A percentile compares a stretch with the other conserved stretches of the same genome.
These are phyloP conservation scores for Saccharomyces hybrid DNA, from an alignment of 1,139 yeast genomes.

Conservation along the genomic window DNA sequence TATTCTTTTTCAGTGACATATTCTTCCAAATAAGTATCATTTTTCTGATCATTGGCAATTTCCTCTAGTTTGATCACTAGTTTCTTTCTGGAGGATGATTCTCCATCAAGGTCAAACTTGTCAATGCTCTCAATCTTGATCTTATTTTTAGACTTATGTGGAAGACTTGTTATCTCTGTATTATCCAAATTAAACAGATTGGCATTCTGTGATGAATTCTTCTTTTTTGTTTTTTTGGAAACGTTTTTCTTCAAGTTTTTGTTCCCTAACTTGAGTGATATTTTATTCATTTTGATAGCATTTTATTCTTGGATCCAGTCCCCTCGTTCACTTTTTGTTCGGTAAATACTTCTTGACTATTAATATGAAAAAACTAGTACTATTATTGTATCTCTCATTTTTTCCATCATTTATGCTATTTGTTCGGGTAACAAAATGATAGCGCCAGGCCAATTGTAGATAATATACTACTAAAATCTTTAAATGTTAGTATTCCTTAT, in stretches of 20 bases:
- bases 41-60: neutral
- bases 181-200: neutral
- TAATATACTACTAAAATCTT: too few species aligned
- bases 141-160: neutral
- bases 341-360: neutral
- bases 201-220: neutral
- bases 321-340: too few species aligned
- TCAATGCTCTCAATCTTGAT: neutral
- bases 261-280: neutral
- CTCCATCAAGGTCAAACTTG: neutral
- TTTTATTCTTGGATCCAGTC: too few species aligned
- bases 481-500: too few species aligned
- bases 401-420: too few species aligned
- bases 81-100: neutral
- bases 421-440: too few species aligned
- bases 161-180: neutral
- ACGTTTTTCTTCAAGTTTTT: neutral
- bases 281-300: neutral
- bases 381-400: too few species aligned
- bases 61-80: neutral
- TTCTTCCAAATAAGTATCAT: neutral
- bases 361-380: too few species aligned
- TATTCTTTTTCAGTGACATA: conserved; percentile 40
- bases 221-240: neutral
- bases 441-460: too few species aligned